Base-by-base conservation (phyloP, 768 basidiomycete genomes). In the Trametes villosa region DNA sequence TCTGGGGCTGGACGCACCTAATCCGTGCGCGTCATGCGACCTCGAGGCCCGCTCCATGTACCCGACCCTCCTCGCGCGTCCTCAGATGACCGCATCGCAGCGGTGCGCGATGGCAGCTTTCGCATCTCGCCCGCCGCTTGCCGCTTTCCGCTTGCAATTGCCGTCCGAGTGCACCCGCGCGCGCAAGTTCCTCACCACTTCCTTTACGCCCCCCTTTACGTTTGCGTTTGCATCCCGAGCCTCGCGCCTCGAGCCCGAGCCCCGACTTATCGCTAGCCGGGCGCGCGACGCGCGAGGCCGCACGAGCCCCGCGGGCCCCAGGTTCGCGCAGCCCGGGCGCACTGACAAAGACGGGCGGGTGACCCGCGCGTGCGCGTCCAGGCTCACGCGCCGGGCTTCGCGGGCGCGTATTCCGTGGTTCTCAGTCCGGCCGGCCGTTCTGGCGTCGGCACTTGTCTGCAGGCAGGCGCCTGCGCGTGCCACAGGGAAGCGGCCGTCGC, bases 11-110 rank as follows among this genome's bases (percentile, higher is more conserved):
- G n/a, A n/a, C n/a, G n/a, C n/a, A n/a, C n/a, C n/a, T n/a, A n/a
- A 44, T 42, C 40, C n/a, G 40, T 42, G 41, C n/a, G n/a, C 41
- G 52, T 53, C 52, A 53, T 34, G 42, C 53, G 53, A 31, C 22
- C 53, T 54, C 9, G 42, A 24, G 41, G 42, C 42, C 42, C 42
- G 17, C 13, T n/a, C 42, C 4, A 44, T 17, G 4, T 4, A 18
- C 17, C 18, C 42, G 9, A 20, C 18, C 4, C 22, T 20, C 20
- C 20, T 9, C 24, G 44, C 13, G 13, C 36, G 15, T 18, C 12
- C 44, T 45, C 44, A 26, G 12, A 26, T 45, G 22, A 45, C 44
- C 44, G 26, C 24, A 4, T 9, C 20, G 9, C 42, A 20, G 22
- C 17, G 18, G 6, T 24, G 20, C 42, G 33, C 33, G n/a, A 40